These are phyloP conservation scores for Panicum virgatum DNA, from an alignment of 202 grass and related monocot genomes.

Conservation along the genomic window DNA sequence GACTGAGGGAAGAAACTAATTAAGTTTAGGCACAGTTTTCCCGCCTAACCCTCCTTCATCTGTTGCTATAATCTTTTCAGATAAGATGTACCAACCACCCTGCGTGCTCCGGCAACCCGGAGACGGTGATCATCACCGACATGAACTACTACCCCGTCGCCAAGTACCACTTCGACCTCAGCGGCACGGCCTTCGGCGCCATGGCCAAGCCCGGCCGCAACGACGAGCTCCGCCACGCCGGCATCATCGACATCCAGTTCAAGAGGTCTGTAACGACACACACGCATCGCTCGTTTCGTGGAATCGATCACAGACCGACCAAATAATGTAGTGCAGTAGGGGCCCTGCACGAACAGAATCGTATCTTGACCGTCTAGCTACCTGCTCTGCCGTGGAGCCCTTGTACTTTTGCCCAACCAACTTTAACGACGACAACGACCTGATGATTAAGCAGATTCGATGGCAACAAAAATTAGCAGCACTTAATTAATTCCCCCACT, in stretches of 20 bases:
- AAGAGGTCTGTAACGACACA: conserved; percentile 45
- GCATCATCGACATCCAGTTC: conserved; percentile 78
- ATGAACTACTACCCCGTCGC: conserved; percentile 60
- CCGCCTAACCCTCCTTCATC: neutral
- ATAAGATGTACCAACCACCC: conserved; percentile 54
- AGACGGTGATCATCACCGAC: conserved; percentile 76
- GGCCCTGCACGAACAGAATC: neutral
- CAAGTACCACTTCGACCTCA: conserved; percentile 88
- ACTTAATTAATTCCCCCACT: too few relatives aligned
- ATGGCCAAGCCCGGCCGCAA: conserved; percentile 63
- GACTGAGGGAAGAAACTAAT: neutral
- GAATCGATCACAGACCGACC: neutral
- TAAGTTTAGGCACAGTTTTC: neutral
- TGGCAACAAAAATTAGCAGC: neutral
- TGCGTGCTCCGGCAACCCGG: conserved; percentile 74
- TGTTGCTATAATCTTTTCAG: conserved; percentile 23
- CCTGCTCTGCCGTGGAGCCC: neutral
- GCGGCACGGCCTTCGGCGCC: conserved; percentile 83
- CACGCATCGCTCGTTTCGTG: neutral
- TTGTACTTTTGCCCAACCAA: neutral
- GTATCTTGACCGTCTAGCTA: neutral
- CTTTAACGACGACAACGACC: conserved; percentile 12
- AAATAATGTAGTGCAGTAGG: too few relatives aligned
- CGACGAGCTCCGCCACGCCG: conserved; percentile 75
- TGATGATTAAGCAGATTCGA: neutral